These are phyloP conservation scores for Hypoxylon sp. DNA, from an alignment of 2,329 filamentous ascomycete genomes.

Conservation along the genomic window DNA sequence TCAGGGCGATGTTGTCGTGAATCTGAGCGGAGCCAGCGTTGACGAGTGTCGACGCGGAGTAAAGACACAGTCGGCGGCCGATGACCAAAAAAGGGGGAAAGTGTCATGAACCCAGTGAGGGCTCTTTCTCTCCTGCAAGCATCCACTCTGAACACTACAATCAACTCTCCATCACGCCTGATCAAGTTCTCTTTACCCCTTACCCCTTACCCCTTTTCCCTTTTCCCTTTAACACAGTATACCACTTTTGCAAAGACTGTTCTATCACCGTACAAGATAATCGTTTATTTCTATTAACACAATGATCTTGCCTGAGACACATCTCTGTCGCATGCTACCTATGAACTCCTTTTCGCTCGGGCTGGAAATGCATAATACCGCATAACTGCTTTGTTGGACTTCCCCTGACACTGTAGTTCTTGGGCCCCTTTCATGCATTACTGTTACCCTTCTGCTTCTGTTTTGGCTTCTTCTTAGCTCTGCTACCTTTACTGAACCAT, in stretches of 20 bases:
- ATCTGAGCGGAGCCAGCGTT: background rate
- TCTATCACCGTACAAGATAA: slow-evolving; percentile 20
- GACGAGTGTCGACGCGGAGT: background rate
- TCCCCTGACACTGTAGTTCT: slow-evolving; percentile 24
- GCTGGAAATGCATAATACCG: slow-evolving; percentile 40
- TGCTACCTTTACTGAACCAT: slow-evolving; percentile 58
- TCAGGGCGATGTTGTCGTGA: background rate
- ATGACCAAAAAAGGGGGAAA: slow-evolving; percentile 6
- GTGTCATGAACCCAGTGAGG: background rate
- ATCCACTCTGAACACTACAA: slow-evolving; percentile 23
- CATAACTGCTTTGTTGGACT: slow-evolving; percentile 30
- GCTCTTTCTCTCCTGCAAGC: slow-evolving; percentile 9
- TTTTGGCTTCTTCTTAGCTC: slow-evolving; percentile 12
- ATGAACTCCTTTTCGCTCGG: slow-evolving; percentile 39
- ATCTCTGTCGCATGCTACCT: slow-evolving; percentile 38
- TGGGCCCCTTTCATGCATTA: slow-evolving; percentile 25
- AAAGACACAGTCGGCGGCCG: background rate
- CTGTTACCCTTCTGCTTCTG: slow-evolving; percentile 15
- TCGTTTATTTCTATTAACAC: slow-evolving; percentile 32
- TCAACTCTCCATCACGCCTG: slow-evolving; percentile 14
- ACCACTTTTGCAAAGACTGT: slow-evolving; percentile 29
- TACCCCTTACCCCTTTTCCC: background rate
- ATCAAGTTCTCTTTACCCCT: slow-evolving; percentile 3
- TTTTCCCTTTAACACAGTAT: slow-evolving; percentile 7
- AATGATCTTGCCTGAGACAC: slow-evolving; percentile 31